These are phyloP conservation scores for Xylaria venustula DNA, from an alignment of 495 filamentous ascomycete genomes.

Conservation along the genomic window DNA sequence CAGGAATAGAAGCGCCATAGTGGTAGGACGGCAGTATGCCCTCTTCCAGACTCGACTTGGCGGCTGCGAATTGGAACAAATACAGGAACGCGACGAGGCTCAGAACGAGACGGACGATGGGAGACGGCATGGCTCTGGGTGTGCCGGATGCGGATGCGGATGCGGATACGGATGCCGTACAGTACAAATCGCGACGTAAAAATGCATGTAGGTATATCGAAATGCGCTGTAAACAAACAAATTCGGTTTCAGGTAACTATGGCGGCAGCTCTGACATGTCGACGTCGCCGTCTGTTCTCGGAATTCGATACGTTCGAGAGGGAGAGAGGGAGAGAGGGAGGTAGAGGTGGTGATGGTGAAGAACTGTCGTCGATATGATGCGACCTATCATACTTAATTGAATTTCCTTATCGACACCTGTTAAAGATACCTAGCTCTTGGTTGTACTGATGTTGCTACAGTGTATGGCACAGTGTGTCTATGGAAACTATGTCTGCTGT, in stretches of 20 bases:
- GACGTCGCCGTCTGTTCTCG: too few species aligned
- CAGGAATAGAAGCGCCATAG: conserved; percentile 46
- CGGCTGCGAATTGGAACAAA: conserved; percentile 15
- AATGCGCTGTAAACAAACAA: background rate
- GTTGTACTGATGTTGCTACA: too few species aligned
- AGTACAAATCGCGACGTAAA: background rate
- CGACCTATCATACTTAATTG: background rate
- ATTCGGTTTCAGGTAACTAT: background rate
- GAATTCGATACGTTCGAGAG: background rate
- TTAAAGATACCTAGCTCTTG: too few species aligned
- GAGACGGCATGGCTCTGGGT: conserved; percentile 18
- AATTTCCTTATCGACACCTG: background rate
- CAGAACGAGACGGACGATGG: conserved; percentile 14
- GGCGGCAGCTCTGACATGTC: conserved; percentile 5
- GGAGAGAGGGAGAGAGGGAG: too few species aligned
- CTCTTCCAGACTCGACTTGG: conserved; percentile 19
- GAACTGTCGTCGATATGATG: background rate
- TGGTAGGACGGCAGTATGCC: conserved; percentile 45
- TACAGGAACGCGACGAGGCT: conserved; percentile 18
- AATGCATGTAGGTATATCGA: background rate
- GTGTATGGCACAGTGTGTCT: too few species aligned
- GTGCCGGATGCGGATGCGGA: conserved; percentile 2
- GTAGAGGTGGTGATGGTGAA: too few species aligned
- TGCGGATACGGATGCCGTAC: background rate
- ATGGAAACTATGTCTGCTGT: too few species aligned